Conservation (phyloP, 2,329 filamentous ascomycete genomes). For the Alternaria sp. region DNA sequence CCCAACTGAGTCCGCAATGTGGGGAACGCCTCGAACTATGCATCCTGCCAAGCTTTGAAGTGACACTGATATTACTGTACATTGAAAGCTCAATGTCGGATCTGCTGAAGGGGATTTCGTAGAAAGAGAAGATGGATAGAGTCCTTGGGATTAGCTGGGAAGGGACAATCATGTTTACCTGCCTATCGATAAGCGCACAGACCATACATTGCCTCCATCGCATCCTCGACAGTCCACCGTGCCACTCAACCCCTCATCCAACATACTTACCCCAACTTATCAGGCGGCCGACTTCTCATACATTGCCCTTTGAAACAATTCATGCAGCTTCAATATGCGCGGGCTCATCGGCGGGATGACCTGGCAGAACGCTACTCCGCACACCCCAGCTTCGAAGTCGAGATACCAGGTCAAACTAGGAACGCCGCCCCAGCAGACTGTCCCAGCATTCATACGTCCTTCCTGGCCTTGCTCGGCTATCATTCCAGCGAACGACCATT, state of each 20-base stretch:
- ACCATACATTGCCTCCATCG: background rate
- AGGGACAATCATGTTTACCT: background rate
- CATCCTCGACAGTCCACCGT: background rate
- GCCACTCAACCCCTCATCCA: background rate
- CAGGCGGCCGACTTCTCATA: background rate
- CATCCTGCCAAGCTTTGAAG: background rate
- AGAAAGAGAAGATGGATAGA: background rate
- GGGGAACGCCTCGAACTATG: background rate
- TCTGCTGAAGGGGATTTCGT: background rate
- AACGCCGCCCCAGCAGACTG: conserved; percentile 10
- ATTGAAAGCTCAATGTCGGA: background rate
- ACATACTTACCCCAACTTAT: background rate
- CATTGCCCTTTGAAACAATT: conserved; percentile 10
- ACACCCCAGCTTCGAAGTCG: conserved; percentile 11
- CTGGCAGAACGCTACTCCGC: conserved; percentile 18
- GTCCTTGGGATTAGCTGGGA: background rate
- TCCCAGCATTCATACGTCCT: conserved; percentile 13
- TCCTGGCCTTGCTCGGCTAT: background rate
- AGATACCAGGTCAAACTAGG: conserved; percentile 18
- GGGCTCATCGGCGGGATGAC: conserved; percentile 19
- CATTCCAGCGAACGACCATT: conserved; percentile 1
- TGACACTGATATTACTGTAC: background rate
- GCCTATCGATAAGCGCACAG: conserved; percentile 1
- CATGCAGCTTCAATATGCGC: conserved; percentile 6
- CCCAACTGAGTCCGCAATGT: background rate